These are phyloP conservation scores for Vigna reflexopilosa DNA, from an alignment of 306 rosid genomes.

Conservation along the genomic window DNA sequence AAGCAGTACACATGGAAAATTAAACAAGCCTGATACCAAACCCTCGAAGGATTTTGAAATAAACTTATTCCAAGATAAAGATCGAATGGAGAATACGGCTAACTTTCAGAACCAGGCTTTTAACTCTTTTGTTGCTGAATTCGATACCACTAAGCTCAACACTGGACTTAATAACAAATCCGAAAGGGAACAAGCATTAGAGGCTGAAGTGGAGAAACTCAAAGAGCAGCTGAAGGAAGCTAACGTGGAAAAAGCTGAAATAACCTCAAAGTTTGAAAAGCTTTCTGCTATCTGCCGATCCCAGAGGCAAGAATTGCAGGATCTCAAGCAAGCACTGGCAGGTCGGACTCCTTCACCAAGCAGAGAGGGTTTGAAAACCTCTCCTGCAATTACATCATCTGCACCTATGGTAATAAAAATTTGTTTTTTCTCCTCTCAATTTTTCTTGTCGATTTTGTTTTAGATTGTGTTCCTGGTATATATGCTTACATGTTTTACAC, in stretches of 20 bases:
- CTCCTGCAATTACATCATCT: constrained; percentile 55
- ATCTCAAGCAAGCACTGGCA: constrained; percentile 84
- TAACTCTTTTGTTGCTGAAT: constrained; percentile 84
- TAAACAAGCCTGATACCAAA: constrained; percentile 52
- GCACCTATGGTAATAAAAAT: constrained; percentile 57
- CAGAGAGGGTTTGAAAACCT: constrained; percentile 58
- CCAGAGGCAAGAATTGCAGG: constrained; percentile 94
- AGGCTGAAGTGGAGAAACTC: constrained; percentile 79
- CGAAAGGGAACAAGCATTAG: constrained; percentile 72
- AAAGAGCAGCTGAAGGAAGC: constrained; percentile 81
- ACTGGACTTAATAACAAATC: constrained; percentile 54
- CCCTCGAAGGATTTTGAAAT: constrained; percentile 71
- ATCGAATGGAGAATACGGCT: constrained; percentile 51
- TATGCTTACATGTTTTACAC: neutral
- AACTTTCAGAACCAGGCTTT: constrained; percentile 70
- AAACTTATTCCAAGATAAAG: constrained; percentile 60
- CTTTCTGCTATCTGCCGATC: constrained; percentile 94
- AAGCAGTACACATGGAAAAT: constrained; percentile 59
- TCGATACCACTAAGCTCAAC: constrained; percentile 65
- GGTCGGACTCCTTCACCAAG: constrained; percentile 73
- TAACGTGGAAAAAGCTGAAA: constrained; percentile 79
- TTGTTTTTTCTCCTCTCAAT: constrained; percentile 27
- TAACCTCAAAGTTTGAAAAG: constrained; percentile 89
- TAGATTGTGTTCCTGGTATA: constrained; percentile 19
- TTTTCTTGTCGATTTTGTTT: constrained; percentile 14